A percentile compares a stretch with the other conserved stretches of the same genome.
These are phyloP conservation scores for Leccinellum rugosiceps DNA, from an alignment of 768 basidiomycete genomes.

Conservation along the genomic window DNA sequence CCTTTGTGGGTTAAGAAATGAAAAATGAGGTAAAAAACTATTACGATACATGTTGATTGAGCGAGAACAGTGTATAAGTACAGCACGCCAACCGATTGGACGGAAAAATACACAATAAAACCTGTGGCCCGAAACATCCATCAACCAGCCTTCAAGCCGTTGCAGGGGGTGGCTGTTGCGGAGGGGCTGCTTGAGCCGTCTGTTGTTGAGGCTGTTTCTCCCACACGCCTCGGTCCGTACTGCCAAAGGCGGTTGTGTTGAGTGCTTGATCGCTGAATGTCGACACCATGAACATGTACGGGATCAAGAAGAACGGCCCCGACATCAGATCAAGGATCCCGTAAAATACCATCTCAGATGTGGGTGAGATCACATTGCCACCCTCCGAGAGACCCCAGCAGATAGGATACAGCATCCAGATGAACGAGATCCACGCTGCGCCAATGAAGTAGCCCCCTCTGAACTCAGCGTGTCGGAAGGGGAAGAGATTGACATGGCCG, in stretches of 20 bases:
- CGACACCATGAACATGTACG: slow-evolving; percentile 23
- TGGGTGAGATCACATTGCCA: slow-evolving; percentile 46
- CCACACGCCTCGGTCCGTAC: slow-evolving; percentile 2
- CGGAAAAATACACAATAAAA: background rate
- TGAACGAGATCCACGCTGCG: slow-evolving; percentile 46
- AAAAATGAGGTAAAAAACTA: background rate
- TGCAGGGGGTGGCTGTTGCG: background rate
- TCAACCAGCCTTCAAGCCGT: background rate
- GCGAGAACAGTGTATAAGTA: background rate
- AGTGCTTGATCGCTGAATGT: background rate
- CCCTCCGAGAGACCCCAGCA: slow-evolving; percentile 56
- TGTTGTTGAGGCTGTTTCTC: background rate
- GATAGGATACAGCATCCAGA: slow-evolving; percentile 58
- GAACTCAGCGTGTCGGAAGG: slow-evolving; percentile 24
- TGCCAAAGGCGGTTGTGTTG: slow-evolving; percentile 7
- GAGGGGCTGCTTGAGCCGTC: background rate
- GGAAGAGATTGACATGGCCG: slow-evolving; percentile 22
- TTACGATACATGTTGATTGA: background rate
- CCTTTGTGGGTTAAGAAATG: no score
- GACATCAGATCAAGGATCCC: slow-evolving; percentile 44
- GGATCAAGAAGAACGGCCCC: slow-evolving; percentile 37
- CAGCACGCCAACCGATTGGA: background rate
- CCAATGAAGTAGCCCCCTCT: slow-evolving; percentile 30
- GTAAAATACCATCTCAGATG: slow-evolving; percentile 54
- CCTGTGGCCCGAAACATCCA: background rate